Conservation (phyloP, 164 flowering plant species). For the Liriodendron chinense region DNA sequence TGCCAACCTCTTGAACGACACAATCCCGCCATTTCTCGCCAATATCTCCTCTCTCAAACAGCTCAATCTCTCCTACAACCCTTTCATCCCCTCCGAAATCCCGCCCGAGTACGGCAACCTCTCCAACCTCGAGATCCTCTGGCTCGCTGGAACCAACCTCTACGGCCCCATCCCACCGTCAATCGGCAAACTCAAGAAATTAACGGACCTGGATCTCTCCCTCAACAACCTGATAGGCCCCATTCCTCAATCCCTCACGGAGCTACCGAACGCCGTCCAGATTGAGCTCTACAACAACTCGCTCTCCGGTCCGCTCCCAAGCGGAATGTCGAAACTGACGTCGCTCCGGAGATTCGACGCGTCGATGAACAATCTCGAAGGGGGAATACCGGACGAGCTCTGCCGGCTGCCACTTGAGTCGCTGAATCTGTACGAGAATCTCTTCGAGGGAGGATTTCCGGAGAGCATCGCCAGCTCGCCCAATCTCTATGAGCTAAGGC, state of each 20-base stretch:
- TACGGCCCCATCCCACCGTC: constrained; percentile 72
- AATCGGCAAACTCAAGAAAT: constrained; percentile 50
- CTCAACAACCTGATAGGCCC: constrained; percentile 49
- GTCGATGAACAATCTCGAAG: constrained; percentile 64
- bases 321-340: constrained; percentile 48
- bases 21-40: constrained; percentile 54
- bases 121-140: constrained; percentile 54
- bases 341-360: constrained; percentile 51
- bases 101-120: constrained; percentile 78
- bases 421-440: constrained; percentile 65
- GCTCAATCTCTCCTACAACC: constrained; percentile 77
- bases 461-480: constrained; percentile 29
- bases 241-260: constrained; percentile 62
- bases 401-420: constrained; percentile 64
- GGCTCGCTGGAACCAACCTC: constrained; percentile 57
- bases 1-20: constrained; percentile 61
- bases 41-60: constrained; percentile 56
- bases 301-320: constrained; percentile 65
- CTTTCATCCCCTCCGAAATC: constrained; percentile 60
- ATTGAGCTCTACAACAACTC: constrained; percentile 83
- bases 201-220: constrained; percentile 70
- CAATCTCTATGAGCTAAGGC: constrained; percentile 34
- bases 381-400: constrained; percentile 70
- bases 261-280: constrained; percentile 51
- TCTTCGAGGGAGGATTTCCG: constrained; percentile 40